A percentile compares a stretch with the other conserved stretches of the same genome.
These are phyloP conservation scores for Exophiala calicioides DNA, from an alignment of 2,329 filamentous ascomycete genomes.

Conservation along the genomic window DNA sequence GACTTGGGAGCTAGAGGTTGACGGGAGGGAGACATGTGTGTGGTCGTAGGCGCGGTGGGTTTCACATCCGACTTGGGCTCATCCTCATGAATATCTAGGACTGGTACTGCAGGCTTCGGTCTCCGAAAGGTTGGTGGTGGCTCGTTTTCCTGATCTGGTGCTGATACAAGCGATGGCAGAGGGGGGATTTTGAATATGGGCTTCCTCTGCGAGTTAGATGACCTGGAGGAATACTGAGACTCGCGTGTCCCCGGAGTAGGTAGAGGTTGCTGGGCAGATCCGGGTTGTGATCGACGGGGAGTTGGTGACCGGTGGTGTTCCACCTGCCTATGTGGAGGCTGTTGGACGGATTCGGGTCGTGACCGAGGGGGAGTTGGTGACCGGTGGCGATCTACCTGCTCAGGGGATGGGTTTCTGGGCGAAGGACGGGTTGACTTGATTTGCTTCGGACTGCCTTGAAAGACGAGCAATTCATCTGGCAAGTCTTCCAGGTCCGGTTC, in stretches of 20 bases:
- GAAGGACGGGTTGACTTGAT: slow-evolving; percentile 26
- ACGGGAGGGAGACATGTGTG: slow-evolving; percentile 44
- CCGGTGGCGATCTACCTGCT: slow-evolving; percentile 11
- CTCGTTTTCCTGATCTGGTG: slow-evolving; percentile 83
- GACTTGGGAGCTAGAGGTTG: slow-evolving; percentile 56
- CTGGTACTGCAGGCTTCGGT: slow-evolving; percentile 58
- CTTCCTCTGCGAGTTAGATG: slow-evolving; percentile 46
- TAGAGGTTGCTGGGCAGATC: slow-evolving; percentile 35
- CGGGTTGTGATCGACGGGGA: slow-evolving; percentile 23
- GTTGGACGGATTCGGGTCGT: slow-evolving; percentile 26
- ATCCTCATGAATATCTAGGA: slow-evolving; percentile 60
- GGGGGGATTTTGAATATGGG: slow-evolving; percentile 62
- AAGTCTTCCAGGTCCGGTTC: slow-evolving; percentile 35
- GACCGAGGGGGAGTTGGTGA: slow-evolving; percentile 27
- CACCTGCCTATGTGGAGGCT: slow-evolving; percentile 16
- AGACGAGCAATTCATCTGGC: slow-evolving; percentile 27
- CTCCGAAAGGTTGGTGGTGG: slow-evolving; percentile 68
- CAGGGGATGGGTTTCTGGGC: slow-evolving; percentile 13
- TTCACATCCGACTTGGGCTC: slow-evolving; percentile 33
- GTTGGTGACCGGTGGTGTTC: slow-evolving; percentile 23
- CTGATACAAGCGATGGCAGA: slow-evolving; percentile 60
- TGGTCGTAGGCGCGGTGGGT: slow-evolving; percentile 46
- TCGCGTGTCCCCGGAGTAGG: slow-evolving; percentile 43
- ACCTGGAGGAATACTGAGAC: slow-evolving; percentile 42
- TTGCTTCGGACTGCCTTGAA: slow-evolving; percentile 30